A percentile compares a stretch with the other conserved stretches of the same genome.
Evolutionary conservation across 2,329 filamentous ascomycete genomes (phyloP).

Genomic region (Ascochyta viciae-villosae): DNA sequence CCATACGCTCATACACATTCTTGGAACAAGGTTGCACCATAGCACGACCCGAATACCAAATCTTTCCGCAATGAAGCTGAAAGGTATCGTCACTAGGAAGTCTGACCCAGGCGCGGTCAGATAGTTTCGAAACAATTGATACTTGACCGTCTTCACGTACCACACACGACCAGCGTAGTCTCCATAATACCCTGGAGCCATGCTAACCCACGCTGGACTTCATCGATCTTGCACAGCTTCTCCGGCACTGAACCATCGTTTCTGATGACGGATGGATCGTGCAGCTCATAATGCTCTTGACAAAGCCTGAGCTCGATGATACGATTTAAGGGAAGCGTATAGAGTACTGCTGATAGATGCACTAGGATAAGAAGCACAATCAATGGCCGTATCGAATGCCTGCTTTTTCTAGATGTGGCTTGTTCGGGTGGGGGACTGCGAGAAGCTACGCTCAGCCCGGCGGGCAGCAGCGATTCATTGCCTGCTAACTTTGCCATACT

Average conservation of each 20-base stretch:
- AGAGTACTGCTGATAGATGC: slow-evolving; percentile 43
- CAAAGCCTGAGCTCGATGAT: slow-evolving; percentile 53
- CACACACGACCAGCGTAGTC: slow-evolving; percentile 45
- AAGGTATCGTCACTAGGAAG: slow-evolving; percentile 45
- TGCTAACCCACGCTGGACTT: slow-evolving; percentile 60
- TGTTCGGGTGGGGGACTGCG: slow-evolving; percentile 13
- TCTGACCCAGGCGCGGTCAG: slow-evolving; percentile 30
- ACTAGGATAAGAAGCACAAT: slow-evolving; percentile 42
- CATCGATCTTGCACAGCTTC: slow-evolving; percentile 61
- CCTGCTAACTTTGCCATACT: neutral
- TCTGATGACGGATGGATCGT: slow-evolving; percentile 49
- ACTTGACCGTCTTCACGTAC: slow-evolving; percentile 28
- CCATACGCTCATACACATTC: slow-evolving; percentile 40
- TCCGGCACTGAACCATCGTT: slow-evolving; percentile 56
- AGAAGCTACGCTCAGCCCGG: neutral
- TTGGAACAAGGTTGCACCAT: slow-evolving; percentile 43
- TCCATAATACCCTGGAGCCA: slow-evolving; percentile 59
- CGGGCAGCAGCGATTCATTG: neutral
- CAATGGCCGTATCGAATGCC: slow-evolving; percentile 34
- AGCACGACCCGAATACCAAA: slow-evolving; percentile 39
- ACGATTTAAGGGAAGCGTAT: slow-evolving; percentile 48
- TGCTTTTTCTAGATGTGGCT: neutral
- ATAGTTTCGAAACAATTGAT: neutral
- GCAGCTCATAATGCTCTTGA: slow-evolving; percentile 56
- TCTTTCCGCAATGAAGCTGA: slow-evolving; percentile 44